Conservation (phyloP, 129 eudicot species). For the Rutidosis leptorrhynchoides region DNA sequence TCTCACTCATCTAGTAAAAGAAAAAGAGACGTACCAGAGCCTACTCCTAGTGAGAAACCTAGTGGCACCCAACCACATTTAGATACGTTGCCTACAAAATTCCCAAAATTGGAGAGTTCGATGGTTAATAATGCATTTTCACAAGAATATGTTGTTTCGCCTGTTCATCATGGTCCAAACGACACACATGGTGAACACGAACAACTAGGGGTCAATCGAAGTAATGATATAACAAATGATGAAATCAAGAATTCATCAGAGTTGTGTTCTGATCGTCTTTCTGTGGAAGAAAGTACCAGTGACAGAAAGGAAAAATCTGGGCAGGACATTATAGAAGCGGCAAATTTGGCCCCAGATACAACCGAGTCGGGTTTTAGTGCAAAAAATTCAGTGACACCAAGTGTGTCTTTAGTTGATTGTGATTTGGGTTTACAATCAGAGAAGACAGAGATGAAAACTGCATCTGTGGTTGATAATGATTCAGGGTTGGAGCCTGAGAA, state of each 20-base stretch:
- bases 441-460: slow-evolving; percentile 32
- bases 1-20: slow-evolving; percentile 29
- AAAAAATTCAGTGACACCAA: slow-evolving; percentile 30
- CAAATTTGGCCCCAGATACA: slow-evolving; percentile 23
- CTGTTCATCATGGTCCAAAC: background rate
- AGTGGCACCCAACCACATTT: slow-evolving; percentile 23
- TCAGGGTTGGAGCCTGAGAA: slow-evolving; percentile 34
- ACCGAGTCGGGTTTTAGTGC: slow-evolving; percentile 15
- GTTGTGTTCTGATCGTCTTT: slow-evolving; percentile 21
- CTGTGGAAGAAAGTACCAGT: slow-evolving; percentile 18
- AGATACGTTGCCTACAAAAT: slow-evolving; percentile 40
- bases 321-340: slow-evolving; percentile 21
- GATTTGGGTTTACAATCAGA: slow-evolving; percentile 23
- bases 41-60: slow-evolving; percentile 13
- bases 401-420: slow-evolving; percentile 36
- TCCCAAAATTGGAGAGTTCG: slow-evolving; percentile 43
- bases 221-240: slow-evolving; percentile 20
- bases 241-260: slow-evolving; percentile 7
- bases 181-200: slow-evolving; percentile 23
- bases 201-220: slow-evolving; percentile 12
- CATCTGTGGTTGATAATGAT: slow-evolving; percentile 35
- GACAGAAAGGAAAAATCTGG: slow-evolving; percentile 25
- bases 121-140: slow-evolving; percentile 16
- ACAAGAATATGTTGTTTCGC: slow-evolving; percentile 9
- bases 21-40: slow-evolving; percentile 25